Percentiles rank a stretch among this genome's conserved stretches.
These are phyloP conservation scores for Ophiocordyceps robertsii DNA, from an alignment of 2,329 filamentous ascomycete species.

Conservation along the genomic window DNA sequence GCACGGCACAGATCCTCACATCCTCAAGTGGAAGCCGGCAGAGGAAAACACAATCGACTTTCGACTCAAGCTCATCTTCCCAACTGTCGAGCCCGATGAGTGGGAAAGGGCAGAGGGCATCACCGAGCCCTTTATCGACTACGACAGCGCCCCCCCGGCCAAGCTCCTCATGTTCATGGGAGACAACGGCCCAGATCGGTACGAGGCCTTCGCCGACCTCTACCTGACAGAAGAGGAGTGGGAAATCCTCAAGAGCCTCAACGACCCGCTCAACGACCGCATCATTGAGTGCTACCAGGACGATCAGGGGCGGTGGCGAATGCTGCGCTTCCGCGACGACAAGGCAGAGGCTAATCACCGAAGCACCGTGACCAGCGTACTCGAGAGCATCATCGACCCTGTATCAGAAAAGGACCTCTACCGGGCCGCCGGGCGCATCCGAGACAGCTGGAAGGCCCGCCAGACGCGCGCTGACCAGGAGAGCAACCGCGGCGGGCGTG, in stretches of 20 bases:
- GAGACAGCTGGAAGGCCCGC: conserved; percentile 65
- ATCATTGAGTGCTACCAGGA: conserved; percentile 88
- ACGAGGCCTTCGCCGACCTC: conserved; percentile 54
- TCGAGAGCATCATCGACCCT: conserved; percentile 77
- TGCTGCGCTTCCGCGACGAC: conserved; percentile 83
- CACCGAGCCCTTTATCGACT: conserved; percentile 56
- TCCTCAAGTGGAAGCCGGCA: conserved; percentile 95
- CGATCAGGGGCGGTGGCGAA: conserved; percentile 62
- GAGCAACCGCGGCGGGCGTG: conserved; percentile 4
- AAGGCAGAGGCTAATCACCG: conserved; percentile 87
- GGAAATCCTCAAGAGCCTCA: conserved; percentile 62
- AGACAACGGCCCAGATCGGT: conserved; percentile 34
- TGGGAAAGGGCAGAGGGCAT: conserved; percentile 54
- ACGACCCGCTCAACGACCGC: conserved; percentile 67
- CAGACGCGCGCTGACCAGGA: conserved; percentile 19
- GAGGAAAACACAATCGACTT: conserved; percentile 95
- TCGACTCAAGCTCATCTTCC: conserved; percentile 65
- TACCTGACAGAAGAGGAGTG: conserved; percentile 66
- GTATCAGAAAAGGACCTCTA: conserved; percentile 76
- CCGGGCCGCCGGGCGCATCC: conserved; percentile 53
- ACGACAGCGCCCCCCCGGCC: conserved; percentile 63
- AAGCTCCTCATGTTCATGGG: conserved; percentile 60
- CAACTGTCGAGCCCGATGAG: conserved; percentile 52
- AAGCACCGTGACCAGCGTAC: conserved; percentile 68
- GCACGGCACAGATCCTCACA: conserved; percentile 82